Evolutionary conservation across 1,139 yeast genomes (phyloP), one percentile per base, ranked within the genome.

Genomic region (Hyphopichia pseudoburtonii): DNA sequence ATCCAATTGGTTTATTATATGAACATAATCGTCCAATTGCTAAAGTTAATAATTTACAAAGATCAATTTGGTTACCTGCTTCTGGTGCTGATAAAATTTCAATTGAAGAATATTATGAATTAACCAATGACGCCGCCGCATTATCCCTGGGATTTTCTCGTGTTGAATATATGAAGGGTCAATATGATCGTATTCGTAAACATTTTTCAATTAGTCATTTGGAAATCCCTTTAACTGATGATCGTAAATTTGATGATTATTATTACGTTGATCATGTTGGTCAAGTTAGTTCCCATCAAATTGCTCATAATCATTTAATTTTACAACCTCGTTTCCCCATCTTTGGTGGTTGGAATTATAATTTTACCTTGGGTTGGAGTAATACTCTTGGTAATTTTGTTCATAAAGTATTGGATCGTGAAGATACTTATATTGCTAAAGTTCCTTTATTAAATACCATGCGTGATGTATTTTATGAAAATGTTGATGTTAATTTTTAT

Each of bases 341-440:
- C 7, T 86, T 88, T 64, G 99, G 98, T 34, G 95, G 90, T 29
- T 92, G 99, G 99, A 78, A 82, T 52, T 92, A 89, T 64, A 89
- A 92, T 64, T 92, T 88, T 69, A 92, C 98, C 16, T 66, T 92
- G 52, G 97, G 97, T 6, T 94, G 96, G 96, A 78, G 83, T 39
- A 76, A 79, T 46, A 66, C 71, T 28, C 64, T 89, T 33, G 56
- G 66, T 19, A 65, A 76, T 34, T 80, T 73, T 50, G 67, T 88
- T 40, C 78, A 64, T 47, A 57, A 59, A 43, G 48, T 66, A 11
- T 48, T 59, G 17, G 60, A 56, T 12, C 58, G 61, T 9, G 56
- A 59, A n/a, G 83, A 81, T 43, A 72, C 74, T 33, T 87, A 79
- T 56, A 58, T 86, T 26, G 64, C 86, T 29, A 73, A 71, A 37